Conservation (phyloP, 257 asterid genomes). For the Agastache rugosa region DNA sequence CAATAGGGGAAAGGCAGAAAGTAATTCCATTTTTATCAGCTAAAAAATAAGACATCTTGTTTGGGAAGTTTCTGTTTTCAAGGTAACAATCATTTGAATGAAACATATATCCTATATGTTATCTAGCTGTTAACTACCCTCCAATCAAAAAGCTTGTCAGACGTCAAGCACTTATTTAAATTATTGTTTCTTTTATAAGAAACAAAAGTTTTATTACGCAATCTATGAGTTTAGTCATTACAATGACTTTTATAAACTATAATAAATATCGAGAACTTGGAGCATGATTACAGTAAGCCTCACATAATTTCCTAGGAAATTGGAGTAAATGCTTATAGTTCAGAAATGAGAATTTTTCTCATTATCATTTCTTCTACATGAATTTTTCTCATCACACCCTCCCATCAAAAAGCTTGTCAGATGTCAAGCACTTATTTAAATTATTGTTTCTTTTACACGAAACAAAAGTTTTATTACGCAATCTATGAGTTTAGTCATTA, state of each 20-base stretch:
- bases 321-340: too few relatives aligned
- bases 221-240: too few relatives aligned
- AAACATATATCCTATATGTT: too few relatives aligned
- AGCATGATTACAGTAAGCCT: slow-evolving; percentile 5
- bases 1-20: background rate
- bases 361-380: too few relatives aligned
- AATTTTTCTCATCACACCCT: background rate
- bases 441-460: background rate
- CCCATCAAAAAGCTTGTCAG: background rate
- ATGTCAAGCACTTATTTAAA: background rate
- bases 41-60: background rate
- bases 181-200: background rate
- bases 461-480: too few relatives aligned
- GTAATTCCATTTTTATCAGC: background rate
- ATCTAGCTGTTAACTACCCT: background rate
- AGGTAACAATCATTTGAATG: background rate
- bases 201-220: too few relatives aligned
- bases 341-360: too few relatives aligned
- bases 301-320: too few relatives aligned
- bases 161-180: background rate
- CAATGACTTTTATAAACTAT: too few relatives aligned
- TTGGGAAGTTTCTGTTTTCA: background rate
- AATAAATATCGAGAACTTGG: background rate
- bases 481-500: too few relatives aligned
- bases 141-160: background rate